Conservation (phyloP, 345 rosid species). For the Bruguiera parviflora region DNA sequence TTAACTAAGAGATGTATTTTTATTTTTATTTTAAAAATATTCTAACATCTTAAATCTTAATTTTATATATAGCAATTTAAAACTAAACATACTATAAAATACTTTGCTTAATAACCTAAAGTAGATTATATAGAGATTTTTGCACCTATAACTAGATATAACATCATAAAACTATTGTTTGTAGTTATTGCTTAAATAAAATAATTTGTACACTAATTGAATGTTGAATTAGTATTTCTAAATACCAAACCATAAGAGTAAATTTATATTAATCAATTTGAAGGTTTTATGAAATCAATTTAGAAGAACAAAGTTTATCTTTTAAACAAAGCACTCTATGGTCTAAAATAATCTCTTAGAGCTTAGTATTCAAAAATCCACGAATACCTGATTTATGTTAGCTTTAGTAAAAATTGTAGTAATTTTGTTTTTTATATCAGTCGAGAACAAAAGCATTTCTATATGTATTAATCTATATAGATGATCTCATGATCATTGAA, state of each 20-base stretch:
- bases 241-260: rapidly evolving
- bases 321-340: neutral
- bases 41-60: too few species aligned
- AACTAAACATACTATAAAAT: neutral
- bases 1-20: too few species aligned
- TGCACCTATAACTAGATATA: neutral
- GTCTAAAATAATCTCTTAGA: neutral
- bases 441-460: neutral
- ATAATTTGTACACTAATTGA: neutral
- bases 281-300: neutral
- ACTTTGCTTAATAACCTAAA: neutral
- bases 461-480: neutral
- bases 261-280: neutral
- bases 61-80: too few species aligned
- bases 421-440: neutral
- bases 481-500: neutral
- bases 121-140: neutral
- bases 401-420: neutral
- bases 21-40: too few species aligned
- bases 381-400: neutral
- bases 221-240: neutral
- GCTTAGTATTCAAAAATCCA: neutral
- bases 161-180: neutral
- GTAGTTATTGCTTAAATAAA: rapidly evolving
- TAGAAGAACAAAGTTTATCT: neutral